phyloP scores from a whole-genome alignment of 2,329 filamentous ascomycete species.

The Huntiella abstrusa region DNA sequence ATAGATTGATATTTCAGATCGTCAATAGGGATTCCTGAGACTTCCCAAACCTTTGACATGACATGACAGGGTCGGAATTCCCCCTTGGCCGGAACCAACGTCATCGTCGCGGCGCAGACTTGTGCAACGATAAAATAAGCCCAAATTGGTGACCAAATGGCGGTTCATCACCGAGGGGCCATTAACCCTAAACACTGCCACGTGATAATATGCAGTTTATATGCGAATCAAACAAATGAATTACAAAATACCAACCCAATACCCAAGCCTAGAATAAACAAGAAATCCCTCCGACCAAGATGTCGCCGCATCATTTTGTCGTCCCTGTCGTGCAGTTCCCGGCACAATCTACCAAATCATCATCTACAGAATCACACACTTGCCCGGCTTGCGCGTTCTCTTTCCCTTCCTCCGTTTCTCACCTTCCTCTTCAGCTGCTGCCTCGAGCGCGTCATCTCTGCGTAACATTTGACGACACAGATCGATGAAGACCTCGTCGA shows the following conservation, averaged over 20 bases:
- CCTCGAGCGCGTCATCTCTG: constrained; percentile 38
- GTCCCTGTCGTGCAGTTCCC: neutral
- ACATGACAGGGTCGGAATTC: no score
- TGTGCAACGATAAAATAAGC: no score
- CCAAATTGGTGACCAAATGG: no score
- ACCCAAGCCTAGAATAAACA: neutral
- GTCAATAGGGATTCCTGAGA: no score
- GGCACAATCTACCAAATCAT: neutral
- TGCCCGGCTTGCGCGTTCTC: constrained; percentile 15
- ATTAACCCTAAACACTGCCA: neutral
- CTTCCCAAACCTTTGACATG: no score
- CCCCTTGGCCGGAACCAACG: no score
- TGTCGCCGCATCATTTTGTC: neutral
- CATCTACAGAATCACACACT: constrained; percentile 14
- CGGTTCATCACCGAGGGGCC: neutral
- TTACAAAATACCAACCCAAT: no score
- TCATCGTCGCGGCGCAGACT: no score
- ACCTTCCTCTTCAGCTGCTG: constrained; percentile 19
- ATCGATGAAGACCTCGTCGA: constrained; percentile 77
- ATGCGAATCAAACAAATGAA: no score
- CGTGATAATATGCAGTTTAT: neutral
- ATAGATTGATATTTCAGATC: no score
- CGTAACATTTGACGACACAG: constrained; percentile 68
- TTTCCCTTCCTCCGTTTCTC: constrained; percentile 19
- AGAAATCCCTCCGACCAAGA: neutral